Evolutionary conservation across 331 rosid species (phyloP), one percentile per base, ranked within the genome.

Genomic region (Quercus lobata): DNA sequence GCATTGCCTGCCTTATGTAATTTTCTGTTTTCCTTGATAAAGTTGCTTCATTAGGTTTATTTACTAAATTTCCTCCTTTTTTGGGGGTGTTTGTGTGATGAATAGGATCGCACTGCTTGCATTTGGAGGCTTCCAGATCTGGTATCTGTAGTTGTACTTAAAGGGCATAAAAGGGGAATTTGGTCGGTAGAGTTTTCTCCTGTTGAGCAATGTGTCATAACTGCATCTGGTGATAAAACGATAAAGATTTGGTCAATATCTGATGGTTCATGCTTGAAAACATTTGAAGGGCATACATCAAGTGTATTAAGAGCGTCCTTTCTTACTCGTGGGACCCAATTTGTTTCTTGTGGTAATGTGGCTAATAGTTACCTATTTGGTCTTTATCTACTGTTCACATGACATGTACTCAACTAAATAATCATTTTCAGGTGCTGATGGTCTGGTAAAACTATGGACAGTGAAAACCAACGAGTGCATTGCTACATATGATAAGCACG

Each of bases 131-230:
- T 95, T 82, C 97, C 97, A 53, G 97, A 90, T 88, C 89, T 95
- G 22, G 94, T 93, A 58, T 81, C 86, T 16, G 87, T 83, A 58
- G 89, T 84, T 86, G 92, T 84, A 76, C 88, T 95, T 77, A 91
- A 83, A 82, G 99, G 99, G 74, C 99, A 95, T 84, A 95, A 91
- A 88, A 90, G 97, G 83, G 99, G 97, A 74, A 84, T 95, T 81
- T 95, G 99, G 99, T 89, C 90, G 21, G 99, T 95, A 32, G 99
- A 95, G 81, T 95, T 95, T 87, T 95, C 99, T 87, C 98, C 99
- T 6, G 92, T 91, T 74, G 99, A 95, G 86, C 97, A 93, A 73
- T 95, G 97, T 89, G 96, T 93, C 63, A 76, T 93, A 77, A 95
- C 99, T n/a, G 92, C 99, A 63, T 95, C 99, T 69, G 99, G 99